Base-by-base conservation (phyloP, 306 rosid species). In the Chamaecrista fasciculata region DNA sequence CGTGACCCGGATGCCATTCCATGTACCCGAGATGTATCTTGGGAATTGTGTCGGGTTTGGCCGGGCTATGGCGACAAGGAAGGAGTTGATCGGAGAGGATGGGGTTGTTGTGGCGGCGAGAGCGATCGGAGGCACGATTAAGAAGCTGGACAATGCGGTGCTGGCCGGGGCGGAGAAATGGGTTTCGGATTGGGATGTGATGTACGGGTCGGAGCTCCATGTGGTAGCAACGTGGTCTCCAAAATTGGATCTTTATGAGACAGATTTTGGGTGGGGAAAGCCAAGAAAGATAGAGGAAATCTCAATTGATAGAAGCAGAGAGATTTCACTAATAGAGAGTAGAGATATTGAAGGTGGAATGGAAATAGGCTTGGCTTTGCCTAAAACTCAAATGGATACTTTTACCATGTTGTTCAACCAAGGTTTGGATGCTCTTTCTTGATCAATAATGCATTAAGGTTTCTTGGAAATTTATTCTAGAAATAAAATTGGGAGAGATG, bases 31-130 rank as follows among this genome's bases (percentile, higher is more conserved):
- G 0, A 64, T 26, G 0, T 86, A 84, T 49, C 58, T 77, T 1
- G 82, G 85, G 2, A 84, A 86, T 25, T 86, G 84, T 14, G 72
- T 84, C 0, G 87, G 85, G 15, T 81, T 84, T 63, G 89, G 84
- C 0, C 56, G 49, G 20, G 66, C 83, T 15, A 16, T 5, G 28
- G 79, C 64, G 0, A 36, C 4, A 8, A 75, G 64, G 62, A 65
- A 46, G 0, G 79, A 75, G 6, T 58, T 84, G 19, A 2, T 75
- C 18, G 79, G 80, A 34, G 79, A 79, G 19, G 74, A 81, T 18
- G 92, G 89, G 14, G 3, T 84, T 15, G 47, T 79, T 26, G 37
- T 58, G 3, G 92, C 84, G 4, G 80, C 85, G 0, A 78, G 28
- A 59, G 82, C 81, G 3, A 79, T 81, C 24, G 83, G 82, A 44